Evolutionary conservation across 495 filamentous ascomycete genomes (phyloP), one percentile per base, ranked within the genome.

Genomic region (Penicillium diatomitis): DNA sequence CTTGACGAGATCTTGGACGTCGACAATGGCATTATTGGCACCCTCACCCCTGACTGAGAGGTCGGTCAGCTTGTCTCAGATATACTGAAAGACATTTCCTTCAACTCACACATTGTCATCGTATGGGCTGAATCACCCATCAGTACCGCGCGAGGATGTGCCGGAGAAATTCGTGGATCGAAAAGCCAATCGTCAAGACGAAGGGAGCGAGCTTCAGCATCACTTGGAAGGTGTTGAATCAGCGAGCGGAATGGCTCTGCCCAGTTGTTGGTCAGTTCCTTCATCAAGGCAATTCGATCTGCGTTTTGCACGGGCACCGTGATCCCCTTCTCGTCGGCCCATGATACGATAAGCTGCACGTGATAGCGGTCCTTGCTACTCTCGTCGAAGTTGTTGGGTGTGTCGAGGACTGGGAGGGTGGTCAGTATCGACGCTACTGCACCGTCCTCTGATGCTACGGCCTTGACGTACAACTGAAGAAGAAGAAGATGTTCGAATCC

Each of bases 21-120:
- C 80, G 11, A 71, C 62, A 35, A 83, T 74, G 4, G 73, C 77
- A 41, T 83, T 77, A 40, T 83, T 84, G 5, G 76, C 77, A 0
- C 71, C 80, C 63, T 84, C 80, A 5, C 80, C 80, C 32, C 78
- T 66, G 50, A 64, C 68, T 74, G 46, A 6, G 1, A n/a, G 10
- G 30, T 4, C 7, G 37, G 47, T 39, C 6, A 43, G 41, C n/a
- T 4, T 31, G 8, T 30, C 12, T 34, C 33, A 20, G 3, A 29
- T 11, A 41, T 27, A 6, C 4, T 34, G 37, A 28, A 28, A 28
- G 39, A 10, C 6, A 11, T 28, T 8, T 46, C 40, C 49, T 32
- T 51, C 6, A 11, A 56, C 72, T 31, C 66, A 77, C 75, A 79
- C 77, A 78, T 77, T 4, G 67, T 74, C 73, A 83, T 80, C 30